These are phyloP conservation scores for Tuber umbilicatum DNA, from an alignment of 495 filamentous ascomycete genomes.

Conservation along the genomic window DNA sequence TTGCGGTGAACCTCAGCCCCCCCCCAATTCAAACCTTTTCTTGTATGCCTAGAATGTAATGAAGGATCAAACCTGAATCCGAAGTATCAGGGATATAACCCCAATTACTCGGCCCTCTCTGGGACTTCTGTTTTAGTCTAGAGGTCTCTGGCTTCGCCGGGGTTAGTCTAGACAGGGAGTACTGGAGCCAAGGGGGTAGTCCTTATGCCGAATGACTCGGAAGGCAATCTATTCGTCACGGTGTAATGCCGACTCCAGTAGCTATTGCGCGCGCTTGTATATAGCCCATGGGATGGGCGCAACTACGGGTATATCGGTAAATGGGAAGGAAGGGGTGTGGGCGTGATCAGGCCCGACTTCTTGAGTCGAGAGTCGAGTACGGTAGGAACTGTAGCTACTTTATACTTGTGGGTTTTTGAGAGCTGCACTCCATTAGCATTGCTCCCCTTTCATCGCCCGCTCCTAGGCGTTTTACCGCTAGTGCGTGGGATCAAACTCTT, in stretches of 20 bases:
- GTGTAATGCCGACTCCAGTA: neutral
- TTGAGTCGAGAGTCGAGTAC: too few relatives aligned
- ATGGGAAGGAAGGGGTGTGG: neutral
- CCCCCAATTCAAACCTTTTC: too few relatives aligned
- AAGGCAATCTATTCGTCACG: neutral
- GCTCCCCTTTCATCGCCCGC: neutral
- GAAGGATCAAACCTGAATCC: neutral
- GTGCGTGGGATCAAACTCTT: neutral
- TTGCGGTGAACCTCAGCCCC: neutral
- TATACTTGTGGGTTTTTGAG: neutral
- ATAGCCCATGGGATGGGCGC: neutral
- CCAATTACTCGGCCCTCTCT: neutral
- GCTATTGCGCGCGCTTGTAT: neutral
- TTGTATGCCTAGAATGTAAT: neutral
- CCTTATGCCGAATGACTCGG: neutral
- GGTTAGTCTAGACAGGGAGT: neutral
- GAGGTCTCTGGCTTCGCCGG: neutral
- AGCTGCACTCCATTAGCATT: neutral
- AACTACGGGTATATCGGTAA: neutral
- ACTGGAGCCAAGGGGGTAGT: neutral
- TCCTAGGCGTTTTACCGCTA: neutral
- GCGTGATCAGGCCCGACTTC: too few relatives aligned
- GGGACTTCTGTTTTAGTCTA: neutral
- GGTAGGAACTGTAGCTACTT: neutral
- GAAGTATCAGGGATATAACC: neutral